Evolutionary conservation across 805 yeast species (phyloP), one percentile per base, ranked within the genome.

Genomic region (Wickerhamomyces sydowiorum): DNA sequence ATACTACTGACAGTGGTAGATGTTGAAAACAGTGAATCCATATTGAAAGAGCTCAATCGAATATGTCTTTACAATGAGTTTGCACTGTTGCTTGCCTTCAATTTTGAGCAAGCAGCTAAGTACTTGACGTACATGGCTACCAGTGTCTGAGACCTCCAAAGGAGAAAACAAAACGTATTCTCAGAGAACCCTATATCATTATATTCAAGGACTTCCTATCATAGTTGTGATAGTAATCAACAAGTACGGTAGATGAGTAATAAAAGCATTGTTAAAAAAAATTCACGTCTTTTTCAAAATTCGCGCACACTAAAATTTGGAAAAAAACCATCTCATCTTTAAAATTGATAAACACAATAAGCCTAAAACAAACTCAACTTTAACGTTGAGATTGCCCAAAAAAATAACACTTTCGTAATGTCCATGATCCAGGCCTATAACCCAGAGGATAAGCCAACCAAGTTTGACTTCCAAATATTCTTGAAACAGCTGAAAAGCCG

Each of bases 401-500:
- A n/a, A n/a, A n/a, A n/a, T n/a, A n/a, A n/a, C n/a, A 24, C 27
- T 24, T 12, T 24, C 8, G 15, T 15, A 3, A 34, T 34, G 28
- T 23, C 37, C 12, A 23, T 9, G 3, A 34, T 34, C 5, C 29
- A 34, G n/a, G 21, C 20, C 14, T 34, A 22, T 9, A 23, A 19
- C 9, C 28, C 37, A 23, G 28, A 34, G 7, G 37, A 34, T 3
- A 23, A 34, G 10, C 37, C 37, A 22, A 44, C 45, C 17, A 50
- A 50, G 36, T 90, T 91, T 62, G 96, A 93, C 59, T 93, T 91
- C 60, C 96, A 87, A 57, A 62, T 72, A 20, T 93, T 93, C 57
- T 68, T 89, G 31, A 69, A 71, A 12, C 86, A 83, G 50, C 71
- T 93, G 50, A 80, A 83, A 45, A 73, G 76, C 40, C 82, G 80